Conservation (phyloP, 2,329 filamentous ascomycete genomes). For the Didymella pomorum region DNA sequence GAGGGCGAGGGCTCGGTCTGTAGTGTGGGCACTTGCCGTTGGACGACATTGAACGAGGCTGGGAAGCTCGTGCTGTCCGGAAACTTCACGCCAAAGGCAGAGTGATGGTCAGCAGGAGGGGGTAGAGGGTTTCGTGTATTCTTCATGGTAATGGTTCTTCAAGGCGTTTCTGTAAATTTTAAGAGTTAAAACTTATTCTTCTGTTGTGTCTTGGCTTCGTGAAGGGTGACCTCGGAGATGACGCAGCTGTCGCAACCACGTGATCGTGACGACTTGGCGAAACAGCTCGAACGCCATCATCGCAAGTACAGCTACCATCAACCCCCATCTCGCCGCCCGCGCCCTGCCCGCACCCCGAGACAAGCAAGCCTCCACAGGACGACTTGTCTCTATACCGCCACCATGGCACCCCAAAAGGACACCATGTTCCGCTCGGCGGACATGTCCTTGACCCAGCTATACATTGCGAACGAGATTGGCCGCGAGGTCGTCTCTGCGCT, state of each 20-base stretch:
- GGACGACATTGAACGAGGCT: neutral
- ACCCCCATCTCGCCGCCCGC: conserved; percentile 36
- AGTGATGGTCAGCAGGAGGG: neutral
- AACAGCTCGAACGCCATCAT: conserved; percentile 23
- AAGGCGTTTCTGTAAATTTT: neutral
- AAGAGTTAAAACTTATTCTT: neutral
- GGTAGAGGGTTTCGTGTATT: neutral
- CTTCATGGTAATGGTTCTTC: neutral
- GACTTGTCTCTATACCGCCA: conserved; percentile 46
- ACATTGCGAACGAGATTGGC: conserved; percentile 98
- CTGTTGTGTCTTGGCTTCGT: neutral
- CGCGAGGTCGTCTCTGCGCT: conserved; percentile 96
- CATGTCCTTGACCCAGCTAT: conserved; percentile 99
- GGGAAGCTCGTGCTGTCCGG: neutral
- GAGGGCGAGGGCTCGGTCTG: conserved; percentile 8
- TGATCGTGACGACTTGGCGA: conserved; percentile 11
- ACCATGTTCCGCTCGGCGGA: conserved; percentile 99
- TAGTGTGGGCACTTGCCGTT: conserved; percentile 8
- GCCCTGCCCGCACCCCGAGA: conserved; percentile 33
- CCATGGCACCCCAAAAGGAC: conserved; percentile 73
- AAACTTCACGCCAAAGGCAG: neutral
- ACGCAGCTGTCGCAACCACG: conserved; percentile 7
- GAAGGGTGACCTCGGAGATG: conserved; percentile 13
- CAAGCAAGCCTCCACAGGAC: conserved; percentile 31
- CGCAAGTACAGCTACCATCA: conserved; percentile 31